Evolutionary conservation across 2,329 filamentous ascomycete genomes (phyloP).

Genomic region (Fusarium nanum): DNA sequence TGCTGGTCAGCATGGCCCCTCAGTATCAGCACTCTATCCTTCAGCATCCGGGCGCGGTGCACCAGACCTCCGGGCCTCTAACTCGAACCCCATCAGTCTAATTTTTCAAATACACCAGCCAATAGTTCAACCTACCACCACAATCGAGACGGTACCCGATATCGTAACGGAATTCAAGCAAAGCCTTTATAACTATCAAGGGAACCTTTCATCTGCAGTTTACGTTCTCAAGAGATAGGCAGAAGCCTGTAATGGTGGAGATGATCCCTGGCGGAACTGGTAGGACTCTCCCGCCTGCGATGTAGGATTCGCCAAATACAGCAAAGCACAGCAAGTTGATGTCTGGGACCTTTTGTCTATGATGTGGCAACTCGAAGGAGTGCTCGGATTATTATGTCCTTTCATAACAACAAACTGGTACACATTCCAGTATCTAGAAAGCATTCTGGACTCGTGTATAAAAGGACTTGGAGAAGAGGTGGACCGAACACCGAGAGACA

Average conservation of each 20-base stretch:
- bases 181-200: not conserved
- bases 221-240: not conserved
- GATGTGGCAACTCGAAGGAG: not conserved
- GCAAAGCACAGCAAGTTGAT: not conserved
- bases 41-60: too few species aligned
- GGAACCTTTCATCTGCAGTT: not conserved
- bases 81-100: too few species aligned
- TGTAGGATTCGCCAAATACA: not conserved
- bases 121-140: too few species aligned
- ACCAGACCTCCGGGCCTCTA: accelerated
- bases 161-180: too few species aligned
- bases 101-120: too few species aligned
- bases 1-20: too few species aligned
- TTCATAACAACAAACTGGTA: not conserved
- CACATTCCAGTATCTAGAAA: not conserved
- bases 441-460: not conserved
- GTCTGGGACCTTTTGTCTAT: not conserved
- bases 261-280: not conserved
- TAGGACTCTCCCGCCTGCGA: not conserved
- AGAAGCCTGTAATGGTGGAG: not conserved
- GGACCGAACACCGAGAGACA: not conserved
- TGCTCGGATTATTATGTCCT: not conserved
- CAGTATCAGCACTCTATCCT: too few species aligned
- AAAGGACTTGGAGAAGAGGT: not conserved
- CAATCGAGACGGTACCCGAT: too few species aligned